A percentile compares a stretch with the other conserved stretches of the same genome.
phyloP scores from a whole-genome alignment of 2,329 filamentous ascomycete genomes.

The Alternaria arborescens region DNA sequence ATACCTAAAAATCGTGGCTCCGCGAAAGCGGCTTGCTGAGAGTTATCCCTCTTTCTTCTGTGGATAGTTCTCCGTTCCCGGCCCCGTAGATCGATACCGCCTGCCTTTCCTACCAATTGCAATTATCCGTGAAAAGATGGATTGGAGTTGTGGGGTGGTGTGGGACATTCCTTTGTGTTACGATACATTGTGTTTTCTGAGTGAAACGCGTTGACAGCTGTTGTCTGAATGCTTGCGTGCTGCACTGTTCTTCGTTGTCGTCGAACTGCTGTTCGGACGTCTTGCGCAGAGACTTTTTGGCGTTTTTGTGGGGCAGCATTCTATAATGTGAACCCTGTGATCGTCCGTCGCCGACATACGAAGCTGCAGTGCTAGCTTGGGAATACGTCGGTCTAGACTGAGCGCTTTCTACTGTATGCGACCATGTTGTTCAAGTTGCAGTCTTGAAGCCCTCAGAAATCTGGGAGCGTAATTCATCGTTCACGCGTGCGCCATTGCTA shows the following conservation, averaged over 20 bases:
- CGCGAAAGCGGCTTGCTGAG: slow-evolving; percentile 54
- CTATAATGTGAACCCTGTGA: not conserved
- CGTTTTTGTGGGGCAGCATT: slow-evolving; percentile 1
- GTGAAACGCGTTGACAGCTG: too few species aligned
- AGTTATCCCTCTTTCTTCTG: slow-evolving; percentile 46
- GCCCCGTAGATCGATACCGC: slow-evolving; percentile 51
- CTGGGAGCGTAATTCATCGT: not conserved
- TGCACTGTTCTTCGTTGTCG: not conserved
- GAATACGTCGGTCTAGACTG: too few species aligned
- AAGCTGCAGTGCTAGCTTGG: not conserved
- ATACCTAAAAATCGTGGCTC: slow-evolving; percentile 52
- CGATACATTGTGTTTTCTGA: not conserved
- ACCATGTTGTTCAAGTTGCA: not conserved
- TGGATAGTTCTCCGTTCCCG: slow-evolving; percentile 56
- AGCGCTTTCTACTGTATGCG: too few species aligned
- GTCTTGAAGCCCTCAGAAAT: not conserved
- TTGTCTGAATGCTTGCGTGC: not conserved
- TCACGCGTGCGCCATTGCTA: not conserved
- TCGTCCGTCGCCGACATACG: not conserved
- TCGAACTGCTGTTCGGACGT: not conserved
- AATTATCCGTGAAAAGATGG: slow-evolving; percentile 53
- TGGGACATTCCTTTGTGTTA: slow-evolving; percentile 43
- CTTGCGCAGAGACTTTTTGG: not conserved
- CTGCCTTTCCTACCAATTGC: slow-evolving; percentile 53
- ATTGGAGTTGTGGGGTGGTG: slow-evolving; percentile 55